Percentiles rank a stretch among this genome's conserved stretches.
Conservation (phyloP, 305 asterid genomes). For the Solanum hybrid region DNA sequence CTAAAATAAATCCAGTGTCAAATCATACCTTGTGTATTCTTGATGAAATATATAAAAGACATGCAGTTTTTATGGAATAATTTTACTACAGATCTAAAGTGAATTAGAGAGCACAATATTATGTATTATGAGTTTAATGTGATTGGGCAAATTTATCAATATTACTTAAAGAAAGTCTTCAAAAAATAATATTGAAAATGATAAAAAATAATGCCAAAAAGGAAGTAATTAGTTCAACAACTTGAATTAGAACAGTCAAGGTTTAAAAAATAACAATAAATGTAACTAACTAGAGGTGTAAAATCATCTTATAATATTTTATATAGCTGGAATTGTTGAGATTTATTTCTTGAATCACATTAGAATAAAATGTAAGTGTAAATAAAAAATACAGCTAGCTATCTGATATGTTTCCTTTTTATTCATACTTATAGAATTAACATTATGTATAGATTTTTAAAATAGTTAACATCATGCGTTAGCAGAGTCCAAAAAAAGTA, state of each 20-base stretch:
- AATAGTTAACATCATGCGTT: not conserved
- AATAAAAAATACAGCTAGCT: not conserved
- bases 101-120: not conserved
- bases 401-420: not conserved
- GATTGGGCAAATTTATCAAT: not conserved
- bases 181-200: not conserved
- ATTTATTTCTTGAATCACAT: not conserved
- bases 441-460: not conserved
- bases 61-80: too few species aligned
- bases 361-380: not conserved
- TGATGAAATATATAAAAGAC: not conserved
- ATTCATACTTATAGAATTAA: not conserved
- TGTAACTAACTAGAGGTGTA: not conserved
- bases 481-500: too few species aligned
- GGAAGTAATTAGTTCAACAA: not conserved
- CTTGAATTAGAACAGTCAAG: not conserved
- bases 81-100: not conserved
- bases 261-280: not conserved
- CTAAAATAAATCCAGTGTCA: not conserved
- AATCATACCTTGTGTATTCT: not conserved
- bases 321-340: not conserved
- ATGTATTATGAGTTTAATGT: not conserved
- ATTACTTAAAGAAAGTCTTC: not conserved
- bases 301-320: too few species aligned
- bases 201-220: not conserved